A percentile compares a stretch with the other conserved stretches of the same genome.
Evolutionary conservation across 2,329 filamentous ascomycete genomes (phyloP).

Genomic region (Reticulascus tulasneorum): DNA sequence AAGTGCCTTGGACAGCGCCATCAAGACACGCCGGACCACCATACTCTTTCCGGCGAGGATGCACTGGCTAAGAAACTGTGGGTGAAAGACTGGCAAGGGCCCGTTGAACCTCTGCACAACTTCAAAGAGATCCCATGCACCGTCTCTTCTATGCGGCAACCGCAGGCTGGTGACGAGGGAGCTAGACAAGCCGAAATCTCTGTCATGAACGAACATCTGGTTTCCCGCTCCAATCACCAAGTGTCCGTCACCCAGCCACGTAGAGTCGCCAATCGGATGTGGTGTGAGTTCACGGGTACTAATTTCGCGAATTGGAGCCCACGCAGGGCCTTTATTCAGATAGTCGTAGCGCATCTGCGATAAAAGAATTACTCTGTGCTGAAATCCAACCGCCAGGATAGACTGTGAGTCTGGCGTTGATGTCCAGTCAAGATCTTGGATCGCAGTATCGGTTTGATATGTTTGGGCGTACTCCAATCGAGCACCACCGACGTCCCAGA

Average conservation of each 20-base stretch:
- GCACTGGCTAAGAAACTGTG: constrained; percentile 83
- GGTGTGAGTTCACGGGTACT: constrained; percentile 77
- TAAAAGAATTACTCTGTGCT: constrained; percentile 76
- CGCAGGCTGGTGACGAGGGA: constrained; percentile 52
- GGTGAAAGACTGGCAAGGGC: constrained; percentile 85
- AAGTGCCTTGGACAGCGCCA: constrained; percentile 68
- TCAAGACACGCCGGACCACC: constrained; percentile 68
- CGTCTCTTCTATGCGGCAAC: constrained; percentile 43
- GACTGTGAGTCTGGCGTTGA: constrained; percentile 86
- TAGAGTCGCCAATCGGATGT: constrained; percentile 87
- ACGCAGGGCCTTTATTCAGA: constrained; percentile 81
- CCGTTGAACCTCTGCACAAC: constrained; percentile 81
- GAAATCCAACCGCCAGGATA: constrained; percentile 87
- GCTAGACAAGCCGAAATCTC: constrained; percentile 63
- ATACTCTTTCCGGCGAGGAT: constrained; percentile 73
- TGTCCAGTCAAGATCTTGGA: constrained; percentile 90
- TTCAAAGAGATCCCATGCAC: constrained; percentile 69
- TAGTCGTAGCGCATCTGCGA: constrained; percentile 91
- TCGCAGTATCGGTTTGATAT: constrained; percentile 68
- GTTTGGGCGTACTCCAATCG: constrained; percentile 77
- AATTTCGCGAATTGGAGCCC: constrained; percentile 81
- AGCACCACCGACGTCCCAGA: constrained; percentile 83
- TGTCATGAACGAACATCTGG: constrained; percentile 81
- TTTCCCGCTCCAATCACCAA: constrained; percentile 87
- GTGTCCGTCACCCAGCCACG: constrained; percentile 82